A percentile compares a stretch with the other conserved stretches of the same genome.
phyloP scores from a whole-genome alignment of 2,329 filamentous ascomycete genomes.

The Scedosporium aurantiacum region DNA sequence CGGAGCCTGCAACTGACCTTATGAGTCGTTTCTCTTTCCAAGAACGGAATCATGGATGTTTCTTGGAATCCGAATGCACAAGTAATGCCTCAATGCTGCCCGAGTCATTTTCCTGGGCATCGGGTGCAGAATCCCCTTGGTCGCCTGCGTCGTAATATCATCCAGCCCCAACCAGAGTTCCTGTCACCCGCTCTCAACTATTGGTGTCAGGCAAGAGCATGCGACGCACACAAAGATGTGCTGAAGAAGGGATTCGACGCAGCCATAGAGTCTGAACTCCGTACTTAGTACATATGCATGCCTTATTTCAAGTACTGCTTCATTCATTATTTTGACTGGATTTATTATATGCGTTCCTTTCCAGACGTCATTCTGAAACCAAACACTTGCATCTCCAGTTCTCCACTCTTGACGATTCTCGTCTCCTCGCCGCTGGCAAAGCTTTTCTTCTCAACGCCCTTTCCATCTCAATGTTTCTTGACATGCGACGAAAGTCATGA shows the following conservation, averaged over 20 bases:
- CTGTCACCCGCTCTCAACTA: background rate
- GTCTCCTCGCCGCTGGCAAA: background rate
- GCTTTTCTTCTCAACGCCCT: background rate
- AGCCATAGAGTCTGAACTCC: no score
- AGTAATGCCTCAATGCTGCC: background rate
- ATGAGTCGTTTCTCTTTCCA: background rate
- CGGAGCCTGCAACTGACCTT: background rate
- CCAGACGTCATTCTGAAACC: background rate
- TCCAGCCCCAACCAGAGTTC: background rate
- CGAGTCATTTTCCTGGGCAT: background rate
- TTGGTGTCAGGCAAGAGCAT: background rate
- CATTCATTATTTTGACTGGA: background rate
- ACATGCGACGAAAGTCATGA: background rate
- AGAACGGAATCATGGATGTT: background rate
- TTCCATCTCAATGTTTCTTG: background rate
- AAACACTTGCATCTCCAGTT: background rate
- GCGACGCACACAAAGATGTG: no score
- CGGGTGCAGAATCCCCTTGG: background rate
- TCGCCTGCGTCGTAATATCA: background rate
- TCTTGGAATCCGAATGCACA: background rate
- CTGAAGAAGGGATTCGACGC: no score
- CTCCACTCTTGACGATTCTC: background rate
- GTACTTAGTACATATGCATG: no score
- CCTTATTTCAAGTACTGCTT: no score
- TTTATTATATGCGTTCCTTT: background rate